Conservation (phyloP, 305 asterid species). For the Fraxinus sp. region DNA sequence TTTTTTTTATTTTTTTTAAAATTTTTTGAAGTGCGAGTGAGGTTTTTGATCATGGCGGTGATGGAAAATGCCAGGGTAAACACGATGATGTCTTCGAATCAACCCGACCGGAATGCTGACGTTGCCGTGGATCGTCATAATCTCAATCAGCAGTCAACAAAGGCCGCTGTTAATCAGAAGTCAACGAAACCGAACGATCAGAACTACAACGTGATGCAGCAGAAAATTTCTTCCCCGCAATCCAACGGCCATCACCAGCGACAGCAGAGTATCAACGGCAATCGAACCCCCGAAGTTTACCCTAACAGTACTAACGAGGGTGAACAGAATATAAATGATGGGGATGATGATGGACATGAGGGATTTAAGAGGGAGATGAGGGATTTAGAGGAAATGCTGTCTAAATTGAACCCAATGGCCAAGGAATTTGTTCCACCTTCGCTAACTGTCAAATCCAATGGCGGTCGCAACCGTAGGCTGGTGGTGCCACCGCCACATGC, state of each 20-base stretch:
- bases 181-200: constrained; percentile 49
- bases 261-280: constrained; percentile 38
- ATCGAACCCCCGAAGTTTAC: constrained; percentile 29
- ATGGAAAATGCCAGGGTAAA: constrained; percentile 64
- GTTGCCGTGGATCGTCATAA: constrained; percentile 43
- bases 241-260: constrained; percentile 44
- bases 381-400: constrained; percentile 80
- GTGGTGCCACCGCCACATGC: constrained; percentile 45
- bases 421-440: constrained; percentile 93
- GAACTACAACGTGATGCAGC: constrained; percentile 40
- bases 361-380: constrained; percentile 83
- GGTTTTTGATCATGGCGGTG: constrained; percentile 76
- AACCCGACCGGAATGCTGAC: constrained; percentile 42
- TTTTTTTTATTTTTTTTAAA: background rate
- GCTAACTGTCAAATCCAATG: constrained; percentile 31
- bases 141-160: constrained; percentile 42
- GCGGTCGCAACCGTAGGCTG: constrained; percentile 34
- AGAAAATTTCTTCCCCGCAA: constrained; percentile 22
- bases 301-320: constrained; percentile 13
- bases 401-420: constrained; percentile 88
- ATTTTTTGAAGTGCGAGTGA: constrained; percentile 12
- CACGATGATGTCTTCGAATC: constrained; percentile 54
- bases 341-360: constrained; percentile 43
- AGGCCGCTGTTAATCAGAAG: constrained; percentile 42
- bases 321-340: constrained; percentile 39